These are phyloP conservation scores for Metschnikowia continentalis DNA, from an alignment of 805 yeast species.

Conservation along the genomic window DNA sequence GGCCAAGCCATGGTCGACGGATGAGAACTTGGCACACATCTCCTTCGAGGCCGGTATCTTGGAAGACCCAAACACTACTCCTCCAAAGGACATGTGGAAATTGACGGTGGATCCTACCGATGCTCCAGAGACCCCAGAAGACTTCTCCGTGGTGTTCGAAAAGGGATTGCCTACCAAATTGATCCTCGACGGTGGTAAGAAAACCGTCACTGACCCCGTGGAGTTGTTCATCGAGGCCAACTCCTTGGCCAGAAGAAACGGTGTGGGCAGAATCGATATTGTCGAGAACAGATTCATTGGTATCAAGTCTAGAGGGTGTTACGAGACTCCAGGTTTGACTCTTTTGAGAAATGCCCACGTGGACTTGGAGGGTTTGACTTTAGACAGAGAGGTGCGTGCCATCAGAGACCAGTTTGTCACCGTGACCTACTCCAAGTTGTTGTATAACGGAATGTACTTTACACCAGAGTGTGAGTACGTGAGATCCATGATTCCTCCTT, in stretches of 20 bases:
- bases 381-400: constrained; percentile 97
- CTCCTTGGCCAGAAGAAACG: constrained; percentile 95
- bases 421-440: constrained; percentile 79
- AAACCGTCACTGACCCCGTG: constrained; percentile 75
- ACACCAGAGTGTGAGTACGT: constrained; percentile 97
- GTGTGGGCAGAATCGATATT: constrained; percentile 98
- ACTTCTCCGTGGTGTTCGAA: constrained; percentile 73
- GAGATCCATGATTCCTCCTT: constrained; percentile 89
- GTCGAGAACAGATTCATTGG: constrained; percentile 99
- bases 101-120: constrained; percentile 92
- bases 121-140: constrained; percentile 93
- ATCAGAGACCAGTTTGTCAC: constrained; percentile 96
- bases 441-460: constrained; percentile 97
- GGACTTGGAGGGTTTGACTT: constrained; percentile 93
- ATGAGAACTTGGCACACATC: constrained; percentile 98
- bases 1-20: constrained; percentile 99
- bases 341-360: constrained; percentile 89
- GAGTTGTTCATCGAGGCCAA: constrained; percentile 91
- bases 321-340: constrained; percentile 98
- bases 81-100: constrained; percentile 99
- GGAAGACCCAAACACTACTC: constrained; percentile 98
- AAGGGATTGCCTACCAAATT: constrained; percentile 88
- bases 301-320: constrained; percentile 98
- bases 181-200: constrained; percentile 57
- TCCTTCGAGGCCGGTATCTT: constrained; percentile 99